phyloP scores from a whole-genome alignment of 768 basidiomycete species.

The Leccinum arenicola region DNA sequence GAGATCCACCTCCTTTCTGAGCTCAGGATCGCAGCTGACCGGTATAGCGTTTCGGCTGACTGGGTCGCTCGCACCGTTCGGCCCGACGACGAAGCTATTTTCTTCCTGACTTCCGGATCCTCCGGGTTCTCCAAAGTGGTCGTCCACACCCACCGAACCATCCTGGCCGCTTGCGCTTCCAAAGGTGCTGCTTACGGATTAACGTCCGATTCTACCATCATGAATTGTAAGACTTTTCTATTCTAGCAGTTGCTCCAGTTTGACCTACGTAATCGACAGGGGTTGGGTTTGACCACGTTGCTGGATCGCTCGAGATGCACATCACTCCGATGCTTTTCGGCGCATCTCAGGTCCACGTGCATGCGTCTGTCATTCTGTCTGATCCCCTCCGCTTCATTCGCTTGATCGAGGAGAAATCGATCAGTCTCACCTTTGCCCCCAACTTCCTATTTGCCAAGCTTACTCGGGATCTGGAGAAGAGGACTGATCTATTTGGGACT shows the following conservation, averaged over 20 bases:
- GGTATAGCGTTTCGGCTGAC: slow-evolving; percentile 6
- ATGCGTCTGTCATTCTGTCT: slow-evolving; percentile 14
- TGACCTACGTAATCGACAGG: slow-evolving; percentile 5
- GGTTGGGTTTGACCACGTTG: slow-evolving; percentile 43
- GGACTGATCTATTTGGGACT: slow-evolving; percentile 14
- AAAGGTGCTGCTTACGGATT: neutral
- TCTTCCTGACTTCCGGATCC: neutral
- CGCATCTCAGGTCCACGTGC: slow-evolving; percentile 15
- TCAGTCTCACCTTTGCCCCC: slow-evolving; percentile 17
- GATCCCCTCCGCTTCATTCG: slow-evolving; percentile 13
- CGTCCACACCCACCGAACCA: neutral
- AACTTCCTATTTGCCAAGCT: neutral
- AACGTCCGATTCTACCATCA: neutral
- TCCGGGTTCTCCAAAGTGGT: neutral
- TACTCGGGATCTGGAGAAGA: neutral
- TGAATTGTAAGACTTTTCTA: slow-evolving; percentile 31
- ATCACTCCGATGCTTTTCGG: slow-evolving; percentile 33
- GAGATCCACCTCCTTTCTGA: slow-evolving; percentile 22
- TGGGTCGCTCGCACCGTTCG: slow-evolving; percentile 8
- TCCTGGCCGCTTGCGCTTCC: neutral
- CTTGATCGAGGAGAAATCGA: slow-evolving; percentile 33
- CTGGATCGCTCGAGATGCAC: slow-evolving; percentile 37
- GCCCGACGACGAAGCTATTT: neutral
- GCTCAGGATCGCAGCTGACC: slow-evolving; percentile 18
- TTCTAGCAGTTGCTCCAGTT: too few species aligned